phyloP scores from a whole-genome alignment of 331 rosid genomes.

The Ulmus americana region DNA sequence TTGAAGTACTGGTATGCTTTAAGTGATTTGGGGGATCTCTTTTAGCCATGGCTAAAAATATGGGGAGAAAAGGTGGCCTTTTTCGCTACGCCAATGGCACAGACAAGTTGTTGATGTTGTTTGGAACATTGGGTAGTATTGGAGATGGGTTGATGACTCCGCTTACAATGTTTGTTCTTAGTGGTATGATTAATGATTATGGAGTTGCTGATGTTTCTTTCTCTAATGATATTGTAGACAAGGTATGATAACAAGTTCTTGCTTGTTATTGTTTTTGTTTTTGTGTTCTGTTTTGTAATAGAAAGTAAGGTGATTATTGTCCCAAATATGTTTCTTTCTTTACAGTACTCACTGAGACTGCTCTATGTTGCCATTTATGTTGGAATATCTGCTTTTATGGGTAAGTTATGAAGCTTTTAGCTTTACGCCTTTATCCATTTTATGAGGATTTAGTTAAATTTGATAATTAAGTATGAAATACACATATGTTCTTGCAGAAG shows the following conservation, averaged over 20 bases:
- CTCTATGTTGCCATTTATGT: slow-evolving; percentile 50
- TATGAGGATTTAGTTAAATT: background rate
- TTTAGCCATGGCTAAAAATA: slow-evolving; percentile 8
- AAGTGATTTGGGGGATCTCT: background rate
- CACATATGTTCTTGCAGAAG: slow-evolving; percentile 42
- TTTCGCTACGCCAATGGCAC: slow-evolving; percentile 54
- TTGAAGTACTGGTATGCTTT: background rate
- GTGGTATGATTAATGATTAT: slow-evolving; percentile 53
- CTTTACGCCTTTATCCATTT: background rate
- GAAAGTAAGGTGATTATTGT: background rate
- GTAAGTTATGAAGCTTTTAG: slow-evolving; percentile 28
- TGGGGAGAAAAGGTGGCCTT: slow-evolving; percentile 45
- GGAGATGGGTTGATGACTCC: slow-evolving; percentile 77
- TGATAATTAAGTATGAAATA: background rate
- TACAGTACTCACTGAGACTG: slow-evolving; percentile 55
- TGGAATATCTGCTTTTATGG: slow-evolving; percentile 53
- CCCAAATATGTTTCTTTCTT: background rate
- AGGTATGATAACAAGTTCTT: slow-evolving; percentile 30
- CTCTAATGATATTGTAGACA: slow-evolving; percentile 36
- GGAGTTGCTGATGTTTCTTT: slow-evolving; percentile 28
- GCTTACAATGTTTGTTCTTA: slow-evolving; percentile 62
- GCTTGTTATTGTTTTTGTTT: background rate
- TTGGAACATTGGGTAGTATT: slow-evolving; percentile 70
- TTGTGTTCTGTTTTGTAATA: background rate
- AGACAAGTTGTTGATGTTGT: slow-evolving; percentile 51